These are phyloP conservation scores for Macrocybe gigantea DNA, from an alignment of 768 basidiomycete species.

Conservation along the genomic window DNA sequence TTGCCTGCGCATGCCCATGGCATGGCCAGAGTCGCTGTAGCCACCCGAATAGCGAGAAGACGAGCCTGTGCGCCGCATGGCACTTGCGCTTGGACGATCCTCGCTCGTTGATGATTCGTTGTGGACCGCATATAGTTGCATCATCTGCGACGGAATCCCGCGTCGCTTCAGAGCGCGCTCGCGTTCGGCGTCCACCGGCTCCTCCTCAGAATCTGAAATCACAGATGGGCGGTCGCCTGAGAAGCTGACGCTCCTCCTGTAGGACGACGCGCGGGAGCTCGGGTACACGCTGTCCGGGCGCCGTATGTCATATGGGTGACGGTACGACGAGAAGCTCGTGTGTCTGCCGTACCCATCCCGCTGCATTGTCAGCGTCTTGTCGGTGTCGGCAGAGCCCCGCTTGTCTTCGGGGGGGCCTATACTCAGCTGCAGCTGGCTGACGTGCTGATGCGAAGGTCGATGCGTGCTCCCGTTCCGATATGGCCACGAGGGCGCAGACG, in stretches of 20 bases:
- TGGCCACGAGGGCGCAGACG: too few species aligned
- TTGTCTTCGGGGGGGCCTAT: too few species aligned
- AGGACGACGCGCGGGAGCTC: slow-evolving; percentile 13
- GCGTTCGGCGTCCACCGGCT: slow-evolving; percentile 17
- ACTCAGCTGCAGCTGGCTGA: too few species aligned
- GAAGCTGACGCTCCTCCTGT: slow-evolving; percentile 36
- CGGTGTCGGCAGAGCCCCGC: too few species aligned
- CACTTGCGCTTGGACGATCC: slow-evolving; percentile 8
- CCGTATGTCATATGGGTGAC: slow-evolving; percentile 56
- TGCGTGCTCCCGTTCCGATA: too few species aligned
- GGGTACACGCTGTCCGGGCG: slow-evolving; percentile 41
- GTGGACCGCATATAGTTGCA: slow-evolving; percentile 42
- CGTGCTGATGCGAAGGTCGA: too few species aligned
- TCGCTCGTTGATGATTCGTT: neutral
- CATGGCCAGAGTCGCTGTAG: too few species aligned
- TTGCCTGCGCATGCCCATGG: slow-evolving; percentile 22
- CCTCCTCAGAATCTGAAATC: slow-evolving; percentile 15
- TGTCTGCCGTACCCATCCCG: slow-evolving; percentile 15
- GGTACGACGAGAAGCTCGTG: slow-evolving; percentile 44
- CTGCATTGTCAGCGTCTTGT: too few species aligned
- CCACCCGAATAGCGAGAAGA: too few species aligned
- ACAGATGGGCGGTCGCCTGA: slow-evolving; percentile 20
- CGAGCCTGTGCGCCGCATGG: slow-evolving; percentile 5
- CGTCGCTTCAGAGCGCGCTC: slow-evolving; percentile 33
- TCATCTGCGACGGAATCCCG: slow-evolving; percentile 44